A percentile compares a stretch with the other conserved stretches of the same genome.
Evolutionary conservation across 2,329 filamentous ascomycete genomes (phyloP).

Genomic region (Scytalidium sp.): DNA sequence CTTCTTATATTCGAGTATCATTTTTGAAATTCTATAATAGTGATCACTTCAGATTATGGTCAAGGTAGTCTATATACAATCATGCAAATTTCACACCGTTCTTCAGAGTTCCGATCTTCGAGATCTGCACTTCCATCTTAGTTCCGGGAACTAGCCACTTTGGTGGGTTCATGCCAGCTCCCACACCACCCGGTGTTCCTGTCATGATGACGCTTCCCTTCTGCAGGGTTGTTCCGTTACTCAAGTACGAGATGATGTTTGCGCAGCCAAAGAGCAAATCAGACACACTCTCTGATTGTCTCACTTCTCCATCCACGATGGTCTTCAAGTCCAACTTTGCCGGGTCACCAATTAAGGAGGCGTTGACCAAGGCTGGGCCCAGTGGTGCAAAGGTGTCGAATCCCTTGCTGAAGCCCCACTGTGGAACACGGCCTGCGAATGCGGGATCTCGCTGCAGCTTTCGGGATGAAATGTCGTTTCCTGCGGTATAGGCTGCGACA

Average conservation of each 20-base stretch:
- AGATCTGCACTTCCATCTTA: constrained; percentile 14
- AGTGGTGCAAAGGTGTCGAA: constrained; percentile 41
- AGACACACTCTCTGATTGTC: constrained; percentile 36
- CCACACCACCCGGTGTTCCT: constrained; percentile 42
- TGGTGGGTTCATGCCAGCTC: constrained; percentile 37
- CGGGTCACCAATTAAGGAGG: constrained; percentile 8
- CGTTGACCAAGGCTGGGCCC: constrained; percentile 36
- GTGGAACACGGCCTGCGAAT: constrained; percentile 35
- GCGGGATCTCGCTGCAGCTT: constrained; percentile 50
- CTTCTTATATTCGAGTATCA: too few relatives aligned
- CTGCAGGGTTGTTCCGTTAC: constrained; percentile 44
- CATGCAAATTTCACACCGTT: constrained; percentile 14
- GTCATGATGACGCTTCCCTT: constrained; percentile 47
- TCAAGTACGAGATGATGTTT: constrained; percentile 41
- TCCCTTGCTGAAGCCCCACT: constrained; percentile 40
- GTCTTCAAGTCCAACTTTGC: constrained; percentile 28
- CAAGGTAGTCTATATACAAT: too few relatives aligned
- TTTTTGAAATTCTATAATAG: too few relatives aligned
- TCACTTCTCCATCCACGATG: constrained; percentile 39
- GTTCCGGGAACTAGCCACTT: constrained; percentile 13
- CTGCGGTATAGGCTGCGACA: constrained; percentile 53
- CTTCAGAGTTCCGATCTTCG: constrained; percentile 13
- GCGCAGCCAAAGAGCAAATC: constrained; percentile 48
- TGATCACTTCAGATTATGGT: too few relatives aligned
- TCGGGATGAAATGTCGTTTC: constrained; percentile 53